Conservation (phyloP, 2,329 filamentous ascomycete genomes). For the Ophiostoma piceae region DNA sequence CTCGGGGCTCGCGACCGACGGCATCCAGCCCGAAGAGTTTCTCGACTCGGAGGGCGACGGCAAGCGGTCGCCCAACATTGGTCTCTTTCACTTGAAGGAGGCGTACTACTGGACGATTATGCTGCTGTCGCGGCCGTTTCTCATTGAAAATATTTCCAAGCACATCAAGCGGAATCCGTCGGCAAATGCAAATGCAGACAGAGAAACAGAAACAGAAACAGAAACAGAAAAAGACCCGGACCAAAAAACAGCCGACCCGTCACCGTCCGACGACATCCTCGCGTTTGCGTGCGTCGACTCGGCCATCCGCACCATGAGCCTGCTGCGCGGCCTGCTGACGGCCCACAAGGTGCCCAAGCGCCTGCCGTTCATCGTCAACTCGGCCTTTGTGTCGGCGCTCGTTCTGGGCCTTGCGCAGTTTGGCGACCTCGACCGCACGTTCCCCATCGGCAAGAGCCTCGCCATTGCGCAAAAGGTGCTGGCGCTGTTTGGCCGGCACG, state of each 20-base stretch:
- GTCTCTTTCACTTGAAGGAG: conserved; percentile 34
- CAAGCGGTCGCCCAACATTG: conserved; percentile 30
- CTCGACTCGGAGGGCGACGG: conserved; percentile 25
- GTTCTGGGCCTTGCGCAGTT: conserved; percentile 43
- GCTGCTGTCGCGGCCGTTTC: conserved; percentile 36
- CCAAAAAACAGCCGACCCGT: neutral
- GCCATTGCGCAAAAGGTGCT: conserved; percentile 29
- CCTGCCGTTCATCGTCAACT: conserved; percentile 43
- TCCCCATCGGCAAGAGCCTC: conserved; percentile 33
- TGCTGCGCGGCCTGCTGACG: conserved; percentile 36
- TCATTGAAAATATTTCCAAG: conserved; percentile 32
- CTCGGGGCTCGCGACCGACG: conserved; percentile 26
- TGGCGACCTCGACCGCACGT: conserved; percentile 39
- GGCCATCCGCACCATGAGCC: conserved; percentile 36
- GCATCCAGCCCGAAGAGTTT: conserved; percentile 24
- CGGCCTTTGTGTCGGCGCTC: conserved; percentile 42
- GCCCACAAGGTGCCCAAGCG: conserved; percentile 38
- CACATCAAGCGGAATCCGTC: conserved; percentile 23
- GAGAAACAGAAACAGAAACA: too few species aligned
- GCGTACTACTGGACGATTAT: conserved; percentile 40
- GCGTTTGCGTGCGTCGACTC: conserved; percentile 36
- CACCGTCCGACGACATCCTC: conserved; percentile 30
- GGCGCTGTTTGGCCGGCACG: conserved; percentile 28
- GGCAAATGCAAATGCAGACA: neutral
- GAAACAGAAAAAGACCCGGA: too few species aligned